Base-by-base conservation (phyloP, 169 alveolate species). In the Eimeria zaria region DNA sequence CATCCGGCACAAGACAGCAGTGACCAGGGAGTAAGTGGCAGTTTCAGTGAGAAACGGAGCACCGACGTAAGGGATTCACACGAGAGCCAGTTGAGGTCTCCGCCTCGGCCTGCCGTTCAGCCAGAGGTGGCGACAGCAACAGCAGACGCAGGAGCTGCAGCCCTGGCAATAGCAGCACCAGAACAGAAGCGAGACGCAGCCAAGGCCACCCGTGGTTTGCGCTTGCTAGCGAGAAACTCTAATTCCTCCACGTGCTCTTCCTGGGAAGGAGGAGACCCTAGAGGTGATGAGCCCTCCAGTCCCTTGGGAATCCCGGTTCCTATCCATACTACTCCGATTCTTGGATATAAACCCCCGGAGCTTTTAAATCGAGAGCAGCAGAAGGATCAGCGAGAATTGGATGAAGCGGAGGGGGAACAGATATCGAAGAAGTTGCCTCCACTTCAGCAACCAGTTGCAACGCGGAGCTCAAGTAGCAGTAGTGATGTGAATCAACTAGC, bases 201-300 rank as follows among this genome's bases (percentile, higher is more conserved):
- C n/a, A 84, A 84, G 48, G 48, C 91, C 36, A 11, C 74, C 76
- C 30, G 60, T 39, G 60, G n/a, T 22, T 41, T 87, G 93, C 60
- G 93, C 44, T 83, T 67, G 2, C 39, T 58, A 24, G 93, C 93
- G n/a, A 58, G 74, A 51, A 36, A 62, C n/a, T 87, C 93, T 2
- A 87, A 48, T 41, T 48, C 93, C 4, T 87, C 93, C 33, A 87
- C 93, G 8, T 87, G 93, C 53, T 87, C 93, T 14, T 87, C 93
- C 2, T 87, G 93, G 93, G 83, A 87, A 27, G 71, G 91, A 33
- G 91, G 78, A 20, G 93, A 62, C 60, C 67, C 81, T 20, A 39
- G 93, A 27, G 81, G 60, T 24, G 93, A 87, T 41, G 93, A 87
- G 36, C 64, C 83, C 60, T 9, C 93, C 22, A 87, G 83, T 46